Evolutionary conservation across 2,329 filamentous ascomycete genomes (phyloP), one percentile per base, ranked within the genome.

Genomic region (Westerdykella sp.): DNA sequence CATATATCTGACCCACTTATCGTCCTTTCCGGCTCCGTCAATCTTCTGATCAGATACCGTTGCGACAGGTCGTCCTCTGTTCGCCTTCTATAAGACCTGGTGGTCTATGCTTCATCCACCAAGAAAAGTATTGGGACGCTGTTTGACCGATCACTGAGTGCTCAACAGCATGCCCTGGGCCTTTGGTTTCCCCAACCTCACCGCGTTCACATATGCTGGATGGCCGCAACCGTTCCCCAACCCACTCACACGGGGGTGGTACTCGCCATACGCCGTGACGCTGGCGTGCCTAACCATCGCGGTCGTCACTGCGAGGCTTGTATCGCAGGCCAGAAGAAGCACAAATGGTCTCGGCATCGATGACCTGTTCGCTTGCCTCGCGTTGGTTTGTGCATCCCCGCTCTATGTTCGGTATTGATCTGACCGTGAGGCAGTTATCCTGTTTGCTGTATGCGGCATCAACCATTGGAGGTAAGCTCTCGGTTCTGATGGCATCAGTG

Each of bases 181-280:
- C 13, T 35, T 35, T 18, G 32, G 32, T 34, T 53, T 56, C 40
- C 46, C 46, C 16, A 42, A 48, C 36, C 42, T 56, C 21, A 41
- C 51, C 40, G 32, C 32, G 6, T 15, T 18, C 32, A 35, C 32
- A 18, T 18, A 35, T 6, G 5, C 16, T 11, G 32, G 32, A 35
- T 67, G 63, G 64, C 63, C 63, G 18, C 45, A 43, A 22, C 50
- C 58, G 21, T 63, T 63, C 36, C 54, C 58, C 46, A 48, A 66
- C 40, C 62, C 65, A 1, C 39, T 44, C 4, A 50, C 51, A 40
- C 45, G 64, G 36, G 47, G 36, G 30, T 68, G 64, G 63, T 57
- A 64, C 48, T 54, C 57, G 12, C 44, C 45, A 13, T 66, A 59
- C 41, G 53, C 56, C 6, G 51, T 55, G n/a, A 42, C 46, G 4